Conservation (phyloP, 2,329 filamentous ascomycete species). For the Tolypocladium ovalisporum region DNA sequence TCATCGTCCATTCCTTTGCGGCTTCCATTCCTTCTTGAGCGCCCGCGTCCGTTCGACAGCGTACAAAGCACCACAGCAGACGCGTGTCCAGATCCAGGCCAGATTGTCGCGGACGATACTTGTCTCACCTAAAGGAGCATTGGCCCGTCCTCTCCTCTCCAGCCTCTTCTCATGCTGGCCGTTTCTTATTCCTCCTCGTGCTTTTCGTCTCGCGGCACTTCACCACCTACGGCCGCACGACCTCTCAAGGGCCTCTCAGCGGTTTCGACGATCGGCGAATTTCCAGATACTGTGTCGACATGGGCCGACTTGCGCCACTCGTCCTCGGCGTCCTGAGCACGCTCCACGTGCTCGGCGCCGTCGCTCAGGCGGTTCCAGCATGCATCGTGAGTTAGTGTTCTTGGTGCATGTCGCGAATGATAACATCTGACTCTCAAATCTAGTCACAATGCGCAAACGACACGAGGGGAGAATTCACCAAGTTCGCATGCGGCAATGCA, state of each 20-base stretch:
- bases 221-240: conserved; percentile 2
- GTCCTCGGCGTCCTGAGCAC: conserved; percentile 17
- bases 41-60: neutral
- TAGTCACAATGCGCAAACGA: conserved; percentile 12
- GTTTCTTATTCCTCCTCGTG: neutral
- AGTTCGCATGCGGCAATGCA: conserved; percentile 15
- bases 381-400: conserved; percentile 19
- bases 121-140: neutral
- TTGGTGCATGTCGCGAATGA: neutral
- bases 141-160: neutral
- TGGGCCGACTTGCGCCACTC: conserved; percentile 16
- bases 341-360: conserved; percentile 12
- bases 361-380: conserved; percentile 10
- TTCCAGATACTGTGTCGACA: conserved; percentile 5
- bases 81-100: neutral
- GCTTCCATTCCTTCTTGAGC: neutral
- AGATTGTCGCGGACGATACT: neutral
- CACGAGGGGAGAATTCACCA: conserved; percentile 9
- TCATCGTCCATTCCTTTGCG: neutral
- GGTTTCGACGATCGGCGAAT: neutral
- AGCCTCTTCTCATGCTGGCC: neutral
- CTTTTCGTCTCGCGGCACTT: no score
- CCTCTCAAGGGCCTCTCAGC: conserved; percentile 1
- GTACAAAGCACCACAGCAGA: neutral
- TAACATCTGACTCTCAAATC: conserved; percentile 1